Conservation (phyloP, 179 eudicot genomes). For the Amaranthus tricolor region DNA sequence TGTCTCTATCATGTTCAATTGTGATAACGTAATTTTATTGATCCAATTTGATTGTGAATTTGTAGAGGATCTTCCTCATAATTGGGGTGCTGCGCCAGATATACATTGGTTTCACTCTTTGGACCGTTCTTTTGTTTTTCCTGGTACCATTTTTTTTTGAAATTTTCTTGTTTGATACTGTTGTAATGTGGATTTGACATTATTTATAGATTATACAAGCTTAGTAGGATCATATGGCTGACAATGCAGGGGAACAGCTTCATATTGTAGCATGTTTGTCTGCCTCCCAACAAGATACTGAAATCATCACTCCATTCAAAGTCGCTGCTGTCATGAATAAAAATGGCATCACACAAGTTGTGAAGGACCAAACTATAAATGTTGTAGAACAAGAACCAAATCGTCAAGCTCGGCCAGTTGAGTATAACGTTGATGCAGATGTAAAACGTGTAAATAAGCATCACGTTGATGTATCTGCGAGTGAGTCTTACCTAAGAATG, state of each 20-base stretch:
- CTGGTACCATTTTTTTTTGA: constrained; percentile 48
- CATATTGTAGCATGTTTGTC: constrained; percentile 82
- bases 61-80: constrained; percentile 72
- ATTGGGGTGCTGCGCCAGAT: constrained; percentile 62
- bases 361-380: constrained; percentile 49
- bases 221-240: constrained; percentile 6
- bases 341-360: constrained; percentile 50
- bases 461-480: constrained; percentile 48
- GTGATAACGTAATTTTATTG: not conserved
- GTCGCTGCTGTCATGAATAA: constrained; percentile 86
- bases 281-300: constrained; percentile 67
- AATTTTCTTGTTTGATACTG: not conserved
- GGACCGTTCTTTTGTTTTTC: constrained; percentile 86
- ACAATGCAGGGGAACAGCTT: constrained; percentile 76
- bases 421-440: constrained; percentile 34
- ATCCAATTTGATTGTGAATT: constrained; percentile 12
- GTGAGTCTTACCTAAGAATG: constrained; percentile 84
- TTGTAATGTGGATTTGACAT: not conserved
- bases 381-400: constrained; percentile 30
- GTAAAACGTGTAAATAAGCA: constrained; percentile 36
- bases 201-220: constrained; percentile 7
- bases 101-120: constrained; percentile 54
- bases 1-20: not conserved
- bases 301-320: constrained; percentile 86
- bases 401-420: constrained; percentile 31